Base-by-base conservation (phyloP, 768 basidiomycete species). In the Pleurotus tuoliensis region DNA sequence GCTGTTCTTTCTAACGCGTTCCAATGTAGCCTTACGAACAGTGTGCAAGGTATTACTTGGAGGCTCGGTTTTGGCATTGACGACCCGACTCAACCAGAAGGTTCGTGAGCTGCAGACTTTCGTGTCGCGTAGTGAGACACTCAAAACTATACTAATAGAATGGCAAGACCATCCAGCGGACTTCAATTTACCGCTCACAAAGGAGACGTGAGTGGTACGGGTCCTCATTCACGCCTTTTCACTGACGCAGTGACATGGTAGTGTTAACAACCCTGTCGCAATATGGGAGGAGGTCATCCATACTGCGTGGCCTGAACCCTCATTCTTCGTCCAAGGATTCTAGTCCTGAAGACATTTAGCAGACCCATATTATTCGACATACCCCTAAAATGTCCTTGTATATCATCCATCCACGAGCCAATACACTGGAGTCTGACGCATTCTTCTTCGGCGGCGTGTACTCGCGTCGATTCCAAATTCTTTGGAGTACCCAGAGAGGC, bases 1-100 rank as follows among this genome's bases (percentile, higher is more conserved):
- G 22, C 9, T 34, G 40, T 16, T 52, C 27, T 13, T 20, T 7
- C 55, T 34, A 34, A 34, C 11, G 30, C 30, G 30, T 34, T 11
- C 30, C 30, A 34, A 34, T 34, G 30, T 44, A 82, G 82, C 59
- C 57, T 78, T 59, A 78, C 78, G n/a, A 82, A 82, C 63, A 79
- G 78, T 56, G 67, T 82, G 15, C 81, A 81, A 66, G 83, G 83
- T 22, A 79, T 84, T 43, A 84, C 84, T 27, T 86, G 83, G 83
- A 70, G 84, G 56, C 72, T 85, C 13, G 83, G 76, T 2, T 84
- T 82, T 64, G 83, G 83, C 2, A 70, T 85, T 40, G 69, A 80
- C 47, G 68, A 82, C 60, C 72, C 80, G 4, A 62, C 67, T 11
- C 67, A 78, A 65, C 83, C 83, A 4, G 84, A 85, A 75, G 82